phyloP scores from a whole-genome alignment of 306 rosid genomes.

The Pterocarpus santalinus region DNA sequence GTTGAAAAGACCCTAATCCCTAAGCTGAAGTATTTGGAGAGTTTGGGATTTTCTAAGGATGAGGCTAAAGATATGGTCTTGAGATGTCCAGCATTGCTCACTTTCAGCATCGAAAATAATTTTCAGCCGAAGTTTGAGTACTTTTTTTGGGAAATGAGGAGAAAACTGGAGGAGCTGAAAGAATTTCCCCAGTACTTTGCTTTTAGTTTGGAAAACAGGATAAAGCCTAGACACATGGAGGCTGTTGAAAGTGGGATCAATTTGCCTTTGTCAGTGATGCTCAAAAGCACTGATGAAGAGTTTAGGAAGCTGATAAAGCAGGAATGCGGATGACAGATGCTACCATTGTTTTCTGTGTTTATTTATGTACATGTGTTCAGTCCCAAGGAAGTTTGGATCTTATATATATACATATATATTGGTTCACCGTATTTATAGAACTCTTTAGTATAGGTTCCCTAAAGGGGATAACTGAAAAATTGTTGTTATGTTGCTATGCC shows the following conservation, averaged over 20 bases:
- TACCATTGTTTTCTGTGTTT: slow-evolving; percentile 23
- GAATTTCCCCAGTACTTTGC: slow-evolving; percentile 90
- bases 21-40: slow-evolving; percentile 67
- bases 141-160: slow-evolving; percentile 66
- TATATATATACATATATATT: slow-evolving; percentile 25
- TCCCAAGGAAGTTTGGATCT: background rate
- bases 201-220: slow-evolving; percentile 93
- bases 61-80: slow-evolving; percentile 71
- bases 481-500: background rate
- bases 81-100: slow-evolving; percentile 81
- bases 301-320: slow-evolving; percentile 60
- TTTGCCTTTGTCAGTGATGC: slow-evolving; percentile 76
- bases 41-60: slow-evolving; percentile 64
- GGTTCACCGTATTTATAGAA: background rate
- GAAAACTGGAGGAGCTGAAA: slow-evolving; percentile 69
- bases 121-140: slow-evolving; percentile 81
- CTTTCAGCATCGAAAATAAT: slow-evolving; percentile 88
- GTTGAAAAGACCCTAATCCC: slow-evolving; percentile 83
- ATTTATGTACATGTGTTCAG: slow-evolving; percentile 27
- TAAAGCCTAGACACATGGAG: slow-evolving; percentile 82
- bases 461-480: background rate
- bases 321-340: slow-evolving; percentile 33
- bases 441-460: slow-evolving; percentile 11
- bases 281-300: slow-evolving; percentile 81
- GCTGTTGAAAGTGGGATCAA: slow-evolving; percentile 59